phyloP scores from a whole-genome alignment of 2,329 filamentous ascomycete species.

The Chrysosporium queenslandicum region DNA sequence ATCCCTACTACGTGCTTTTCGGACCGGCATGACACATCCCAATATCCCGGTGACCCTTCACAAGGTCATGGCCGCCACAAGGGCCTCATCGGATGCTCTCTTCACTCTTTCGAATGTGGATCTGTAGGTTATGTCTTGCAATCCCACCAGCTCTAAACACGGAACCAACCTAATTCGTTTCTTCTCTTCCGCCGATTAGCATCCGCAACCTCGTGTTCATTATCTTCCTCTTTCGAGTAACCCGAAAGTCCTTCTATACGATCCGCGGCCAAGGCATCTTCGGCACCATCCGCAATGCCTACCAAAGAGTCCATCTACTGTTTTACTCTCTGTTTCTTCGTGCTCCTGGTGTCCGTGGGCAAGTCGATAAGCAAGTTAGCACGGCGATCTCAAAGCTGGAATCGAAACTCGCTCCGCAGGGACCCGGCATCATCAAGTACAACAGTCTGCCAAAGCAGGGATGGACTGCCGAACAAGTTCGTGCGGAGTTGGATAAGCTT shows the following conservation, averaged over 20 bases:
- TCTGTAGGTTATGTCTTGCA: conserved; percentile 28
- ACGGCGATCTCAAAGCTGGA: conserved; percentile 73
- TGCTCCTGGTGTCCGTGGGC: conserved; percentile 72
- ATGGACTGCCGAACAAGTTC: conserved; percentile 67
- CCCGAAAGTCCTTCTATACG: conserved; percentile 69
- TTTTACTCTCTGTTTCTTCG: conserved; percentile 78
- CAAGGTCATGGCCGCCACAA: conserved; percentile 34
- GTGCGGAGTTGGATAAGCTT: conserved; percentile 67
- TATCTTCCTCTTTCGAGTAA: conserved; percentile 75
- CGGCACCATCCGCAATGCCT: conserved; percentile 66
- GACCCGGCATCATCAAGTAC: conserved; percentile 61
- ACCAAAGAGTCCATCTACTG: conserved; percentile 58
- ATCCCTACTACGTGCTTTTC: neutral
- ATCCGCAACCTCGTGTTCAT: conserved; percentile 81
- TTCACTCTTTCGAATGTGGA: conserved; percentile 34
- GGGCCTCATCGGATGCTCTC: conserved; percentile 26
- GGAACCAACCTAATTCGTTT: neutral
- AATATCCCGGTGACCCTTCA: conserved; percentile 36
- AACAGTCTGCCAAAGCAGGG: conserved; percentile 71
- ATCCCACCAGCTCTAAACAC: neutral
- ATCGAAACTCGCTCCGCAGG: conserved; percentile 67
- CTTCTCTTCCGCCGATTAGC: conserved; percentile 36
- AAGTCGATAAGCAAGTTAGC: conserved; percentile 74
- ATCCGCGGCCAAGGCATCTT: conserved; percentile 79
- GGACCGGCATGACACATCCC: conserved; percentile 22